phyloP scores from a whole-genome alignment of 2,329 filamentous ascomycete species.

The Ophiocordyceps unilateralis region DNA sequence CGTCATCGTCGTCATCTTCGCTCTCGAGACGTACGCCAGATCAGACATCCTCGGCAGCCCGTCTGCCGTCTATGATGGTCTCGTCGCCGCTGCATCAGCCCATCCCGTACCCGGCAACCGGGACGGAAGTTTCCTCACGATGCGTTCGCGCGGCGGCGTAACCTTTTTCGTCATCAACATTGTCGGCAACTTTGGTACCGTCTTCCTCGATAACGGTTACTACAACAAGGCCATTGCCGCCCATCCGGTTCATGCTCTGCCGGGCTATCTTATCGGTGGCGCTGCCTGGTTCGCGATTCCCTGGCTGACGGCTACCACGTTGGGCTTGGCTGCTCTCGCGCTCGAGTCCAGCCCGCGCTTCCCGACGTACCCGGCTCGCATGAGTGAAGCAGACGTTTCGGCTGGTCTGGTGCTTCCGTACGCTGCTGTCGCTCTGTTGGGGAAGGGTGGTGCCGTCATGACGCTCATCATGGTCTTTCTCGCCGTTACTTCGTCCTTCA shows the following conservation, averaged over 20 bases:
- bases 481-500: slow-evolving; percentile 74
- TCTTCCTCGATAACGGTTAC: slow-evolving; percentile 78
- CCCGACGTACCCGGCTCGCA: slow-evolving; percentile 55
- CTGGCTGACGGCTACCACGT: slow-evolving; percentile 75
- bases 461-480: slow-evolving; percentile 75
- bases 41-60: slow-evolving; percentile 59
- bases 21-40: slow-evolving; percentile 66
- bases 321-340: slow-evolving; percentile 68
- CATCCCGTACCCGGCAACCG: slow-evolving; percentile 71
- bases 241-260: slow-evolving; percentile 67
- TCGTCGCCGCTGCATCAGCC: slow-evolving; percentile 46
- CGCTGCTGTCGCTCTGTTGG: slow-evolving; percentile 67
- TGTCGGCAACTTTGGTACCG: slow-evolving; percentile 68
- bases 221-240: slow-evolving; percentile 92
- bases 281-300: slow-evolving; percentile 87
- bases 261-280: slow-evolving; percentile 76
- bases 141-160: slow-evolving; percentile 52
- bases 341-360: slow-evolving; percentile 58
- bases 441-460: slow-evolving; percentile 61
- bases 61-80: slow-evolving; percentile 57
- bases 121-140: slow-evolving; percentile 70
- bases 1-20: slow-evolving; percentile 72
- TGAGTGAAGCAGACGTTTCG: slow-evolving; percentile 56
- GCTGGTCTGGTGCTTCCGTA: slow-evolving; percentile 76
- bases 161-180: slow-evolving; percentile 87